phyloP scores from a whole-genome alignment of 495 filamentous ascomycete genomes.

The Chaetomidium leptoderma region DNA sequence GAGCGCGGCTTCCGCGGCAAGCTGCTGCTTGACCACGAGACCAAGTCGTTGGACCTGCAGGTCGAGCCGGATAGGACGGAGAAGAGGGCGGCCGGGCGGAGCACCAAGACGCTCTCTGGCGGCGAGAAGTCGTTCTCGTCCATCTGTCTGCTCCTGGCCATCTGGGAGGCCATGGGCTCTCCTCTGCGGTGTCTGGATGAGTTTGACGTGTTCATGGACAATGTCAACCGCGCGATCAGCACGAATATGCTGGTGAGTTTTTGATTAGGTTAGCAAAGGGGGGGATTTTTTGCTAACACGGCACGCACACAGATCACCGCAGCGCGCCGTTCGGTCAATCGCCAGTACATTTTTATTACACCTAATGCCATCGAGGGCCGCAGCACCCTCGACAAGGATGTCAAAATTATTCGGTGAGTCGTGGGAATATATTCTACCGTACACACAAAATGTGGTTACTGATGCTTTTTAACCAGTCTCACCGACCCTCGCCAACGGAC shows the following conservation, averaged over 20 bases:
- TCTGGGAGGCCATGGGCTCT: constrained; percentile 98
- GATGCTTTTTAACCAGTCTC: constrained; percentile 39
- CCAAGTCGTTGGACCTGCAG: constrained; percentile 68
- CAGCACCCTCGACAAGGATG: constrained; percentile 63
- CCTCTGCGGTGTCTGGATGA: constrained; percentile 94
- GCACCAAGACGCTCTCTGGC: constrained; percentile 86
- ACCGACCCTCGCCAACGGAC: constrained; percentile 56
- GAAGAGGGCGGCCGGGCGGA: constrained; percentile 61
- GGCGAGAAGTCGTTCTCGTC: constrained; percentile 98
- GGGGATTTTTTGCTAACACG: constrained; percentile 7
- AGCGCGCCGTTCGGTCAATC: constrained; percentile 76
- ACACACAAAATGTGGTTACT: constrained; percentile 10
- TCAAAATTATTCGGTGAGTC: constrained; percentile 76
- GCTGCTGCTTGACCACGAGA: constrained; percentile 69
- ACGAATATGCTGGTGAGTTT: constrained; percentile 85
- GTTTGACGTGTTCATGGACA: constrained; percentile 99
- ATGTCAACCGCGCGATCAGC: constrained; percentile 87
- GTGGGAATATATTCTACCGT: no score
- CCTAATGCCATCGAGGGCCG: constrained; percentile 80
- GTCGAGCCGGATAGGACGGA: constrained; percentile 77
- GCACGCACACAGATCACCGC: constrained; percentile 56
- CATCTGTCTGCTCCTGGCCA: constrained; percentile 82
- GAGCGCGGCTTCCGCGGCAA: constrained; percentile 84
- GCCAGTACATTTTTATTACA: constrained; percentile 96
- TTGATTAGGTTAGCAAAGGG: not conserved